A percentile compares a stretch with the other conserved stretches of the same genome.
These are phyloP conservation scores for Yarrowia sp. DNA, from an alignment of 805 yeast genomes.

Conservation along the genomic window DNA sequence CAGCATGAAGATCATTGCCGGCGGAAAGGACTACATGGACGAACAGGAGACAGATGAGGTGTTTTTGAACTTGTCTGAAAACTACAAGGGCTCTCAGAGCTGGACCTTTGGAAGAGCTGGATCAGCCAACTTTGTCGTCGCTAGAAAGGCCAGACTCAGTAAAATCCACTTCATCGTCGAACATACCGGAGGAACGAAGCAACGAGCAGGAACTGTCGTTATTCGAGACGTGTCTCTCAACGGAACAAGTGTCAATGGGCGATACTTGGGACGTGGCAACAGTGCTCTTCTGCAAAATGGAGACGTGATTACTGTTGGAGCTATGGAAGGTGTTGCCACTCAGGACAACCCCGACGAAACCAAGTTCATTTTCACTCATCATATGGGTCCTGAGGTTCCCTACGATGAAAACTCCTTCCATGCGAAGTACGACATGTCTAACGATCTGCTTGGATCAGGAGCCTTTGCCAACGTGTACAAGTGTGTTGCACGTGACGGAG, in stretches of 20 bases:
- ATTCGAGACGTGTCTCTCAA: slow-evolving; percentile 84
- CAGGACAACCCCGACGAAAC: slow-evolving; percentile 57
- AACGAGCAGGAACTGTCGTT: slow-evolving; percentile 52
- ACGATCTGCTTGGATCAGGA: slow-evolving; percentile 92
- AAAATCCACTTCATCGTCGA: slow-evolving; percentile 26
- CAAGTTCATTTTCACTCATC: slow-evolving; percentile 57
- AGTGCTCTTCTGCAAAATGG: slow-evolving; percentile 88
- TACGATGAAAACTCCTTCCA: slow-evolving; percentile 41
- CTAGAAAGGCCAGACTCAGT: slow-evolving; percentile 19
- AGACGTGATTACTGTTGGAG: slow-evolving; percentile 89
- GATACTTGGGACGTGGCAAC: slow-evolving; percentile 72
- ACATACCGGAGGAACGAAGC: slow-evolving; percentile 21
- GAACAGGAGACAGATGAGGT: slow-evolving; percentile 6
- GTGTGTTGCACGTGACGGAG: slow-evolving; percentile 84
- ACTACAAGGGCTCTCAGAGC: slow-evolving; percentile 24
- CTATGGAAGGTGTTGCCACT: slow-evolving; percentile 66
- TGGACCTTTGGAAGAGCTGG: slow-evolving; percentile 37
- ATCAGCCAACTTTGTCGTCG: slow-evolving; percentile 13
- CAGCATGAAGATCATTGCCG: slow-evolving; percentile 23
- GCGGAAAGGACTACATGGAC: slow-evolving; percentile 19
- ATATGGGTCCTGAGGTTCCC: slow-evolving; percentile 47
- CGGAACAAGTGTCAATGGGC: slow-evolving; percentile 87
- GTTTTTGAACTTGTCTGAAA: not conserved
- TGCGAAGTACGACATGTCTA: slow-evolving; percentile 71
- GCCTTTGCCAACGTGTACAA: slow-evolving; percentile 96